A percentile compares a stretch with the other conserved stretches of the same genome.
Evolutionary conservation across 78 protist genomes (phyloP).

Genomic region (Chrysochromulina parva): DNA sequence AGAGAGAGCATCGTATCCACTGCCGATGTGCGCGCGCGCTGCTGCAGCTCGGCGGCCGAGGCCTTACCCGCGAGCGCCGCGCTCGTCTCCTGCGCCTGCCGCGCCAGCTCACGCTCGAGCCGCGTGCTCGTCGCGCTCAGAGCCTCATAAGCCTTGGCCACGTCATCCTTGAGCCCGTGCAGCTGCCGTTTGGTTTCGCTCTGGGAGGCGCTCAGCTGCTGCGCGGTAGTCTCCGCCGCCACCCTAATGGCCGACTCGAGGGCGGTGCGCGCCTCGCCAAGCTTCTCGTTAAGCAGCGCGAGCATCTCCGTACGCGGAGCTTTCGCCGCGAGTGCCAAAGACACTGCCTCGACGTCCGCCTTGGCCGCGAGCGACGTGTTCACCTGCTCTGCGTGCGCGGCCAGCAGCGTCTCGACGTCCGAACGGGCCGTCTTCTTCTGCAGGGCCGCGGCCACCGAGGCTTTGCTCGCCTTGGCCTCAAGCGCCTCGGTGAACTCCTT

Average conservation of each 20-base stretch:
- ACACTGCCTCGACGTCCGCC: background rate
- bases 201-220: too few relatives aligned
- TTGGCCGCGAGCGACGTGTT: background rate
- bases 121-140: too few relatives aligned
- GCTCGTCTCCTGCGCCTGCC: too few relatives aligned
- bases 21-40: too few relatives aligned
- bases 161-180: too few relatives aligned
- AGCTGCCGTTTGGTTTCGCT: too few relatives aligned
- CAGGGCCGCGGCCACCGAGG: background rate
- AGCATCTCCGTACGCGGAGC: background rate
- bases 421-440: background rate
- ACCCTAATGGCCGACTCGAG: too few relatives aligned
- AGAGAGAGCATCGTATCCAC: background rate
- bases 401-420: background rate
- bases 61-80: background rate
- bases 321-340: background rate
- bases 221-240: too few relatives aligned
- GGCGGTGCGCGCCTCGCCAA: too few relatives aligned
- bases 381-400: background rate
- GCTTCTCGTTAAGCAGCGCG: too few relatives aligned
- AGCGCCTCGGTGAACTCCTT: background rate
- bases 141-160: too few relatives aligned
- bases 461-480: background rate
- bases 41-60: background rate
- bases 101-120: too few relatives aligned